Conservation (phyloP, 2,329 filamentous ascomycete genomes). For the Verticillium albo-atrum region DNA sequence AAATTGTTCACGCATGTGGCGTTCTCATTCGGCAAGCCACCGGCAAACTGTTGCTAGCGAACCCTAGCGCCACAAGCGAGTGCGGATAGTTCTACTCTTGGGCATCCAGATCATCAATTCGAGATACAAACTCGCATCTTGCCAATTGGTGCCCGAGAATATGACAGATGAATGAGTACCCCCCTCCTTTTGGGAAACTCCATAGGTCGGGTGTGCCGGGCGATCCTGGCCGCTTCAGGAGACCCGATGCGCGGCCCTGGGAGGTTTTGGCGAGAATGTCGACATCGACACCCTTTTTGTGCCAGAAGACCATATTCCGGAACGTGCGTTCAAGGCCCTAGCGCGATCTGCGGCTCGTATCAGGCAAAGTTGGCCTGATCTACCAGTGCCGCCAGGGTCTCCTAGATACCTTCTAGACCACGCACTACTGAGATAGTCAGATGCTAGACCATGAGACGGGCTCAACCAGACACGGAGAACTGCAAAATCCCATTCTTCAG, state of each 20-base stretch:
- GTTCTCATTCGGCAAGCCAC: not conserved
- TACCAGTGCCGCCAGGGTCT: not conserved
- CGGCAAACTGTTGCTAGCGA: not conserved
- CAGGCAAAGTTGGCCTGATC: not conserved
- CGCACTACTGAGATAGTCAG: not conserved
- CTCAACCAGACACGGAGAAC: not conserved
- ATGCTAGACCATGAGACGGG: not conserved
- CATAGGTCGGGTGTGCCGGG: not conserved
- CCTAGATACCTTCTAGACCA: not conserved
- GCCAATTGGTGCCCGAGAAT: not conserved
- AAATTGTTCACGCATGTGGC: not conserved
- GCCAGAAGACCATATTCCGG: not conserved
- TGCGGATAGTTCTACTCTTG: not conserved
- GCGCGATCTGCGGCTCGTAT: not conserved
- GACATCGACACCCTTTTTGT: not conserved
- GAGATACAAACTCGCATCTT: not conserved
- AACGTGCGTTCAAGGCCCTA: not conserved
- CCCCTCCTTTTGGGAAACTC: not conserved
- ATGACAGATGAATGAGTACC: not conserved
- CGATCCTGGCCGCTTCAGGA: not conserved
- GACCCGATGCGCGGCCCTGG: not conserved
- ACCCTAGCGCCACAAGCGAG: not conserved
- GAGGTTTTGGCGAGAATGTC: not conserved
- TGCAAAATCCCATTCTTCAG: not conserved
- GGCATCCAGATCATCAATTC: not conserved